phyloP scores from a whole-genome alignment of 768 basidiomycete genomes.

The Mycena maculata region DNA sequence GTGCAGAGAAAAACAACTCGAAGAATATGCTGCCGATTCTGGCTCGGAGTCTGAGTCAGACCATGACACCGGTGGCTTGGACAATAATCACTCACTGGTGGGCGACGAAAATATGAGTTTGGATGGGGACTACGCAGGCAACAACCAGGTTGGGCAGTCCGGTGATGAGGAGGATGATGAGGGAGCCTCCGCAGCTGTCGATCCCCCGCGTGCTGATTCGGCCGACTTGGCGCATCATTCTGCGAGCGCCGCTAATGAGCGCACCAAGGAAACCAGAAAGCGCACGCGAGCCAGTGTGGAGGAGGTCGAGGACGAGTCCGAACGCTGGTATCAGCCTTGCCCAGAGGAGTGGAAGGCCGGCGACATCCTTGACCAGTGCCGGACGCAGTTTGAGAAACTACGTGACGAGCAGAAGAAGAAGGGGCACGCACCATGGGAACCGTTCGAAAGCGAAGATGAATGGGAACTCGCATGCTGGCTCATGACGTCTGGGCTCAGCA shows the following conservation, averaged over 20 bases:
- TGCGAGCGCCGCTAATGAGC: too few relatives aligned
- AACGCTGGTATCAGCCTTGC: neutral
- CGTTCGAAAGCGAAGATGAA: slow-evolving; percentile 43
- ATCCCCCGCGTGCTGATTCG: neutral
- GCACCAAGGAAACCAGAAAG: neutral
- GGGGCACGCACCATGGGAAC: slow-evolving; percentile 36
- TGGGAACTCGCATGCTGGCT: slow-evolving; percentile 48
- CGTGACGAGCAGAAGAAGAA: slow-evolving; percentile 12
- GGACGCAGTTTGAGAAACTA: slow-evolving; percentile 26
- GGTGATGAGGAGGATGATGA: neutral
- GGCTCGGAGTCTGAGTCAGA: neutral
- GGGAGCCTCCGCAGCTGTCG: neutral
- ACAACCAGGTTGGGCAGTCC: too few relatives aligned
- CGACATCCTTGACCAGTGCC: neutral
- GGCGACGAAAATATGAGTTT: neutral
- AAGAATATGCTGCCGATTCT: neutral
- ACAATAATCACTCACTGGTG: neutral
- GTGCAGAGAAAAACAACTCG: neutral
- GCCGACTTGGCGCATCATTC: too few relatives aligned
- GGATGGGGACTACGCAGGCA: neutral
- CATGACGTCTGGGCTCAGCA: slow-evolving; percentile 37
- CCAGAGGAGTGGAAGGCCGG: neutral
- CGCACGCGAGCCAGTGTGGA: neutral
- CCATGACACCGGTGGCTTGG: neutral
- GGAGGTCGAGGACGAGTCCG: slow-evolving; percentile 19